Evolutionary conservation across 208 protist genomes (phyloP).

Genomic region (Leishmania lainsoni): DNA sequence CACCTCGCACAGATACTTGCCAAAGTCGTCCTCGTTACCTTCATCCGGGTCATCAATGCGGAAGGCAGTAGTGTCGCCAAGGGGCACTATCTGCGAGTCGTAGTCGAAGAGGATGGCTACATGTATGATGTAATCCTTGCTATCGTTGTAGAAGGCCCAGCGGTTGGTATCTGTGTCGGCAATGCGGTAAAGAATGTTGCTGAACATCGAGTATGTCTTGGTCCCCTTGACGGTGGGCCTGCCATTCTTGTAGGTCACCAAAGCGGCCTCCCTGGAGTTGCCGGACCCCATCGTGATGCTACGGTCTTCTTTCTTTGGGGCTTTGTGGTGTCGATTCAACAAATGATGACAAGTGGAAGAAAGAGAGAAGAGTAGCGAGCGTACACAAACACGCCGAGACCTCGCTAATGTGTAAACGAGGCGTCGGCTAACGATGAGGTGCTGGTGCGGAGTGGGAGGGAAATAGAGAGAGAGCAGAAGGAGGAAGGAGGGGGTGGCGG

Average conservation of each 20-base stretch:
- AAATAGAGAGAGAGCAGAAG: no score
- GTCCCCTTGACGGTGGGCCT: constrained; percentile 57
- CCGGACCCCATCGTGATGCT: constrained; percentile 38
- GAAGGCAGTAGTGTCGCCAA: constrained; percentile 68
- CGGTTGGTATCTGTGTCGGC: constrained; percentile 47
- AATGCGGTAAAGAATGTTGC: constrained; percentile 69
- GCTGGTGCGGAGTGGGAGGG: no score
- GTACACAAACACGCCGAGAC: not conserved
- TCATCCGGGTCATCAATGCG: constrained; percentile 79
- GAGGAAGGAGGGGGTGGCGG: not conserved
- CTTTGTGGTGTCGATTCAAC: not conserved
- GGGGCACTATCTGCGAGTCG: constrained; percentile 76
- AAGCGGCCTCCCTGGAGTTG: constrained; percentile 20
- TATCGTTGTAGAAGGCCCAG: constrained; percentile 90
- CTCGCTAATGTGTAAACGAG: not conserved
- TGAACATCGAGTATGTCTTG: constrained; percentile 72
- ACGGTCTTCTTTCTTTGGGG: no score
- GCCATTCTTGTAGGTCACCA: constrained; percentile 55
- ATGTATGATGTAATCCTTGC: constrained; percentile 63
- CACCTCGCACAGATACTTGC: constrained; percentile 81
- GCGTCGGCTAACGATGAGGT: not conserved
- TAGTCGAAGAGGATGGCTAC: constrained; percentile 86
- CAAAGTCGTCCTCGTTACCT: constrained; percentile 74
- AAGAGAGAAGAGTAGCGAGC: constrained; percentile 6
- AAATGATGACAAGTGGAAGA: not conserved